Percentiles rank a stretch among this genome's conserved stretches.
Conservation (phyloP, 495 filamentous ascomycete genomes). For the Barbatosphaeria neglecta region DNA sequence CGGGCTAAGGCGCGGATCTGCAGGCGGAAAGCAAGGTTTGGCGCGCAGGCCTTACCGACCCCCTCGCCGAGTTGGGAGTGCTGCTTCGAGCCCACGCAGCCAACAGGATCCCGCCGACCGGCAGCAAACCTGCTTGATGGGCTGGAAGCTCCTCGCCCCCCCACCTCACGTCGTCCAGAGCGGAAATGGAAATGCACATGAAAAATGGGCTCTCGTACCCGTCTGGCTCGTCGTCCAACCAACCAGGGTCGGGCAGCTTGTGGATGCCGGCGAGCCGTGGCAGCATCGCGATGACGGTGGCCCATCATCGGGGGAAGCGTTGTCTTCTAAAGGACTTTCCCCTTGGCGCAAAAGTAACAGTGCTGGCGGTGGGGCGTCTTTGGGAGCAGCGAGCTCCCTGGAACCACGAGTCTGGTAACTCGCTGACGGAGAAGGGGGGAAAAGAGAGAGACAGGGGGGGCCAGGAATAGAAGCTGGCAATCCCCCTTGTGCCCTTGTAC, state of each 20-base stretch:
- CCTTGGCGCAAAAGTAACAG: background rate
- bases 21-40: background rate
- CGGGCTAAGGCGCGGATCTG: background rate
- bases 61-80: background rate
- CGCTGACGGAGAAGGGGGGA: too few relatives aligned
- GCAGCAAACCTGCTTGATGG: conserved; percentile 1
- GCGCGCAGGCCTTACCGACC: background rate
- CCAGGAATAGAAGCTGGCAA: background rate
- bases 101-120: background rate
- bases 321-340: background rate
- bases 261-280: background rate
- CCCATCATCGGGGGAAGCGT: too few relatives aligned
- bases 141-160: background rate
- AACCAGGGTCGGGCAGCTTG: background rate
- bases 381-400: background rate
- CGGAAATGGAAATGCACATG: background rate
- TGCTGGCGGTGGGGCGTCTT: background rate
- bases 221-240: background rate
- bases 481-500: too few relatives aligned
- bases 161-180: background rate
- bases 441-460: background rate
- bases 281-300: background rate
- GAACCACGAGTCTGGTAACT: background rate
- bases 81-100: background rate
- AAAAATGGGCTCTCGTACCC: background rate